Evolutionary conservation across 2,329 filamentous ascomycete species (phyloP).

Genomic region (Ambrosiella beaveri): DNA sequence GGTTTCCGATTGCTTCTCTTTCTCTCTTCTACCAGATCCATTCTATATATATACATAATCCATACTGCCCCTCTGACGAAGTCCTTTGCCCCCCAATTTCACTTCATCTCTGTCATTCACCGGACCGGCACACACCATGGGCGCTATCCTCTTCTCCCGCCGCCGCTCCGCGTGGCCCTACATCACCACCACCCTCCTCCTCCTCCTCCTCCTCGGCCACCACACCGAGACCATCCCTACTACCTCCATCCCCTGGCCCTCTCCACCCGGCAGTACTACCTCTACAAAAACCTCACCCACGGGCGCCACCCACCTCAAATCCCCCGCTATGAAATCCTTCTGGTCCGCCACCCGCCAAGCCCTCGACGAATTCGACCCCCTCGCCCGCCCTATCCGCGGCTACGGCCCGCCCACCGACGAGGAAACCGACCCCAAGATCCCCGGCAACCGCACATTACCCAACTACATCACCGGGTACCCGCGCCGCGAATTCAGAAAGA

Average conservation of each 20-base stretch:
- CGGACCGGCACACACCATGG: neutral
- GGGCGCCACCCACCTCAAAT: slow-evolving; percentile 7
- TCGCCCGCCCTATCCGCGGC: neutral
- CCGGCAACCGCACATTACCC: slow-evolving; percentile 3
- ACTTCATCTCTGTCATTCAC: neutral
- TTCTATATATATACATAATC: neutral
- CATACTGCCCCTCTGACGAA: neutral
- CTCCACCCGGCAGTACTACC: neutral
- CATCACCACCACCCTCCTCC: neutral
- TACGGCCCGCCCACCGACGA: slow-evolving; percentile 9
- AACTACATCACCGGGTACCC: slow-evolving; percentile 5
- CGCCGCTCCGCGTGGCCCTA: slow-evolving; percentile 9
- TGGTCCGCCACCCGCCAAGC: slow-evolving; percentile 3
- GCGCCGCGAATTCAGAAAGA: slow-evolving; percentile 1
- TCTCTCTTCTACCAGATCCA: neutral
- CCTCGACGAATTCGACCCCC: slow-evolving; percentile 1
- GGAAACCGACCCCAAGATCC: slow-evolving; percentile 4
- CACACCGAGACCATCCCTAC: slow-evolving; percentile 5
- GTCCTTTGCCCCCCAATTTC: neutral
- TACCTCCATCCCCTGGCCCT: slow-evolving; percentile 1
- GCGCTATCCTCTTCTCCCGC: slow-evolving; percentile 9
- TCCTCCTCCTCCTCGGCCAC: slow-evolving; percentile 6
- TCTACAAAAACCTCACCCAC: neutral
- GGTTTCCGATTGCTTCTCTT: neutral
- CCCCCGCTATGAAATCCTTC: slow-evolving; percentile 4